Evolutionary conservation across 2,329 filamentous ascomycete species (phyloP), one percentile per base, ranked within the genome.

Genomic region (Aureobasidium zeae): DNA sequence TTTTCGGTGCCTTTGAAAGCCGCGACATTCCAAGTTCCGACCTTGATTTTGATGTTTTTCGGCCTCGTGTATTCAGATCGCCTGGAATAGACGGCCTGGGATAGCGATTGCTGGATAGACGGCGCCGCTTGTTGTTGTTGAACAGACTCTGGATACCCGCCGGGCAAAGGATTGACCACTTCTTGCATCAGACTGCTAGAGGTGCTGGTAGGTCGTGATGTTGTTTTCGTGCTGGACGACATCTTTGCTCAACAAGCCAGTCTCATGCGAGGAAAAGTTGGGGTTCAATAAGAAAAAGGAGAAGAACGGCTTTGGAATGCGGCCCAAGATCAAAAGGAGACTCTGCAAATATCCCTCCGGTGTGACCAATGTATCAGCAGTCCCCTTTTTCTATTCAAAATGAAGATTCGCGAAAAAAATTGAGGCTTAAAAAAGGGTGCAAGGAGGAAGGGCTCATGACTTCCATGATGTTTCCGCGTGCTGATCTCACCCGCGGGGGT

Each of bases 21-120:
- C 3, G 87, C 91, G 12, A 94, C 86, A 63, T 98, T 98, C 91
- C 91, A 98, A 0, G 85, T 83, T 30, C 89, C 91, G 39, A 98
- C 38, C 38, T 42, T 42, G 38, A 98, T 76, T 51, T 80, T 81
- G 53, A 94, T 77, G 38, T 74, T 74, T 59, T 80, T 80, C 31
- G 79, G 76, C 26, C 79, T 76, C 19, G 83, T 81, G 60, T 88
- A 98, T 61, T 96, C 88, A 36, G 75, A 67, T 55, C 80, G 76
- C 43, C 91, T 76, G 28, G 83, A 79, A 57, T 81, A 76, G 28
- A 96, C 62, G 2, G 71, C 73, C 42, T 74, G 70, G 2, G 71
- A 69, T 7, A 81, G 64, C 22, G 70, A 71, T 34, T 64, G 62
- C 32, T 67, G 63, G 13, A 64, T 63, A 5, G 63, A 61, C 32